Base-by-base conservation (phyloP, 306 rosid genomes). In the Rosa lucieae region DNA sequence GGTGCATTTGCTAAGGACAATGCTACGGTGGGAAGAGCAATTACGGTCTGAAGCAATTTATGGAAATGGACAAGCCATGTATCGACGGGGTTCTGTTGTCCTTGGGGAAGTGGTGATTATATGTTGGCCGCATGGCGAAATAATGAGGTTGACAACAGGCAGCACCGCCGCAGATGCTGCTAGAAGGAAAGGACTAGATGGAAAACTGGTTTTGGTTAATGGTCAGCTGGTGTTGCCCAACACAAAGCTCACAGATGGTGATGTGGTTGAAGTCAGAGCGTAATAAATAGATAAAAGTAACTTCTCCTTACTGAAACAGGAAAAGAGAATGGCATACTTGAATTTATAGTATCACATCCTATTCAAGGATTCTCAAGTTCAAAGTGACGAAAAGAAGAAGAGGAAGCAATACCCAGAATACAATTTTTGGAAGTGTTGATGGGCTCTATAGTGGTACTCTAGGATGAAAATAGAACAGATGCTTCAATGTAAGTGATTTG, bases 91-190 rank as follows among this genome's bases (percentile, higher is more conserved):
- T 65, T 80, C 93, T 55, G 83, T 81, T 18, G 74, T 78, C 58
- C 91, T 87, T 40, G 89, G 93, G 82, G 99, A 94, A 78, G 99
- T 94, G 82, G 95, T 94, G 29, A 86, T 94, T 47, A 89, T 92
- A 55, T 86, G 97, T 72, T 92, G 93, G 97, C 99, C 99, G 51
- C 80, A 80, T 56, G 99, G 99, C 9, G 90, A 92, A 77, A 91
- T 94, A 73, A 85, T 89, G 92, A 86, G 99, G 89, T 78, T 94
- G 77, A 87, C 84, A 47, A 86, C 91, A 8, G 97, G 99, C 72
- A 94, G 97, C 89, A 94, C 97, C 4, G 97, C 97, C n/a, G 88
- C 96, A 44, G 99, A 91, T 86, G 97, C 99, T 48, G 99, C 99
- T 66, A 89, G 87, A 69, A 91, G 97, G 77, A 92, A 80, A n/a